Evolutionary conservation across 23 red algal genomes (phyloP).

Genomic region (Gracilaria caudata): DNA sequence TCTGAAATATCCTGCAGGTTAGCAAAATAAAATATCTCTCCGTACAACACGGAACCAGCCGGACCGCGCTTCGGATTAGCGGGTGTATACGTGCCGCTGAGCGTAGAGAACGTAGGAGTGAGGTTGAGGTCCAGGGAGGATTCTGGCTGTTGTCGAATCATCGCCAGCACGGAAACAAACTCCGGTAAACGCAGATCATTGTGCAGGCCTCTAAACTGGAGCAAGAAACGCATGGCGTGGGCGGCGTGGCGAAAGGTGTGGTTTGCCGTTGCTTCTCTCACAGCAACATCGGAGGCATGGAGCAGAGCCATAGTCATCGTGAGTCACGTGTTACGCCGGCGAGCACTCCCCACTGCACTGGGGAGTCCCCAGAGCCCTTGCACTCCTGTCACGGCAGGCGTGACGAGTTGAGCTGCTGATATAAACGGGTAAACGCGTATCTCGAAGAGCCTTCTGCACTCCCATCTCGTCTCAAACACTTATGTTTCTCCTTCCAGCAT

Average conservation of each 20-base stretch:
- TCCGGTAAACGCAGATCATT: constrained; percentile 80
- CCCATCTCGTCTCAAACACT: background rate
- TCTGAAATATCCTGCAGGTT: constrained; percentile 53
- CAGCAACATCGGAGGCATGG: no score
- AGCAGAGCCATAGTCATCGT: background rate
- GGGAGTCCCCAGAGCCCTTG: no score
- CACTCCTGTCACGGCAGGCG: constrained; percentile 8
- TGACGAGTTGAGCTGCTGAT: background rate
- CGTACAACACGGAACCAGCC: constrained; percentile 70
- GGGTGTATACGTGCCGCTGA: constrained; percentile 34
- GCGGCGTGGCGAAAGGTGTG: background rate
- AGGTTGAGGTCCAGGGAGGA: constrained; percentile 17
- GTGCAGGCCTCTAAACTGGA: constrained; percentile 82
- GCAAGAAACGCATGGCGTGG: constrained; percentile 68
- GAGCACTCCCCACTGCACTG: no score
- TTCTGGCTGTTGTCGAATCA: constrained; percentile 32
- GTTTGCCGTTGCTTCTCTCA: background rate
- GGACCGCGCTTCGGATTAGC: background rate
- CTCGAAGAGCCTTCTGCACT: no score
- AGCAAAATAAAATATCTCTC: constrained; percentile 80
- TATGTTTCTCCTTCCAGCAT: background rate
- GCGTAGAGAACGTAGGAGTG: constrained; percentile 5
- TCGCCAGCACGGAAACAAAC: constrained; percentile 64
- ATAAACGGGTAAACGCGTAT: no score
- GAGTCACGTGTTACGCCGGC: constrained; percentile 1